Base-by-base conservation (phyloP, 257 asterid species). In the Handroanthus guayacan region DNA sequence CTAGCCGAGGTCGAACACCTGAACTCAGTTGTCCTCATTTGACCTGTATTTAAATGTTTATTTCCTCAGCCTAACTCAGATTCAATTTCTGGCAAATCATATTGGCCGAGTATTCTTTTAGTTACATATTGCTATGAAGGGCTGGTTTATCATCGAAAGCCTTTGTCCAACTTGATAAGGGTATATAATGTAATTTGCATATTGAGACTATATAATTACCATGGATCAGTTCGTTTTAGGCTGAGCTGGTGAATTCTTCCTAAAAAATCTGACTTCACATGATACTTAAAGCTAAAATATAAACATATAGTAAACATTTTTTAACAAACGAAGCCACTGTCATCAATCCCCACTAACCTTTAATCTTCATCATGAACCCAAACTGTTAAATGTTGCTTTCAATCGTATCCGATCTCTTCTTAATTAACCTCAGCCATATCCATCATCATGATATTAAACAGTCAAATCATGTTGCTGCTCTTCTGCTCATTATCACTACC, bases 1-100 rank as follows among this genome's bases (percentile, higher is more conserved):
- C 82, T 50, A 72, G 55, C 68, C 83, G 85, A 90, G 99, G 99
- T 94, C 41, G 60, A 74, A 62, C 77, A 71, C 77, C 73, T 71
- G 51, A 54, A 75, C 75, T 78, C 78, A 16, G 56, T 69, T 80
- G 65, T 69, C 74, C 63, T 77, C 45, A 43, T 57, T 39, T 72
- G 44, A 8, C 47, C 55, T 36, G 11, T 62, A 4, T n/a, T 70
- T 58, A 11, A 50, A 20, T 68, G 25, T 31, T 45, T 71, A 20
- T 50, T 43, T 62, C 3, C 76, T 79, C 12, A 14, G 71, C 66
- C 51, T 45, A 72, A 48, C 58, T 16, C 55, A 70, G 51, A 18
- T 9, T 68, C 60, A 9, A 44, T 12, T 34, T n/a, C 16, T 47
- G 11, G 65, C 20, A 34, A 48, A 56, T 25, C 17, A 10, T 58